phyloP scores from a whole-genome alignment of 2,329 filamentous ascomycete genomes.

The Ophiocordyceps unilateralis region DNA sequence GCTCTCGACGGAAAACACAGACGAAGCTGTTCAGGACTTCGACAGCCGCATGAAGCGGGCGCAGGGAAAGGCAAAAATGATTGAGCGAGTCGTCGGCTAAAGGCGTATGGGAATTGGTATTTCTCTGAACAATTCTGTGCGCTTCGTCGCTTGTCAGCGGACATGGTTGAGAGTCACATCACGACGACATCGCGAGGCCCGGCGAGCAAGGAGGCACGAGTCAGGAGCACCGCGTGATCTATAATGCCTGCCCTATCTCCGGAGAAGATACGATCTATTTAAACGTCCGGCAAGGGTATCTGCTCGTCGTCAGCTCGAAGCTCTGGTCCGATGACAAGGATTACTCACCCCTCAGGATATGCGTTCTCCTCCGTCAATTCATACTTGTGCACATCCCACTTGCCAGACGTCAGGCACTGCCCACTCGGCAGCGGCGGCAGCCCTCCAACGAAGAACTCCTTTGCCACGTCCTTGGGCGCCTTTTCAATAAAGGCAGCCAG shows the following conservation, averaged over 20 bases:
- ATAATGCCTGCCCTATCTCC: too few species aligned
- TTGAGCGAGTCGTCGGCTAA: slow-evolving; percentile 48
- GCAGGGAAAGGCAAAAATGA: slow-evolving; percentile 66
- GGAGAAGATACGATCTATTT: slow-evolving; percentile 16
- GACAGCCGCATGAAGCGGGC: slow-evolving; percentile 78
- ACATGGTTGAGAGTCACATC: neutral
- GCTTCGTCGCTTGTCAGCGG: neutral
- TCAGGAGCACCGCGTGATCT: too few species aligned
- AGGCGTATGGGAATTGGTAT: neutral
- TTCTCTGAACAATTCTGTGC: neutral
- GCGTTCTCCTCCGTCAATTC: slow-evolving; percentile 45
- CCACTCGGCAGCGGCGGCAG: slow-evolving; percentile 76
- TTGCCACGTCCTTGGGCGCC: slow-evolving; percentile 32
- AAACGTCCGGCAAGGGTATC: slow-evolving; percentile 49
- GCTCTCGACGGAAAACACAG: slow-evolving; percentile 64
- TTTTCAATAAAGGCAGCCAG: slow-evolving; percentile 57
- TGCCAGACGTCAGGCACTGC: slow-evolving; percentile 32
- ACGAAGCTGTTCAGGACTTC: slow-evolving; percentile 79
- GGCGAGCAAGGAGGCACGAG: too few species aligned
- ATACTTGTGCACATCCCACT: slow-evolving; percentile 54
- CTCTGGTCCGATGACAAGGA: neutral
- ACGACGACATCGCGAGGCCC: too few species aligned
- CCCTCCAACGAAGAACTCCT: slow-evolving; percentile 56
- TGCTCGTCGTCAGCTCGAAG: slow-evolving; percentile 10
- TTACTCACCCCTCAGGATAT: slow-evolving; percentile 53